Conservation (phyloP, 2,329 filamentous ascomycete species). For the Remersonia thermophila region DNA sequence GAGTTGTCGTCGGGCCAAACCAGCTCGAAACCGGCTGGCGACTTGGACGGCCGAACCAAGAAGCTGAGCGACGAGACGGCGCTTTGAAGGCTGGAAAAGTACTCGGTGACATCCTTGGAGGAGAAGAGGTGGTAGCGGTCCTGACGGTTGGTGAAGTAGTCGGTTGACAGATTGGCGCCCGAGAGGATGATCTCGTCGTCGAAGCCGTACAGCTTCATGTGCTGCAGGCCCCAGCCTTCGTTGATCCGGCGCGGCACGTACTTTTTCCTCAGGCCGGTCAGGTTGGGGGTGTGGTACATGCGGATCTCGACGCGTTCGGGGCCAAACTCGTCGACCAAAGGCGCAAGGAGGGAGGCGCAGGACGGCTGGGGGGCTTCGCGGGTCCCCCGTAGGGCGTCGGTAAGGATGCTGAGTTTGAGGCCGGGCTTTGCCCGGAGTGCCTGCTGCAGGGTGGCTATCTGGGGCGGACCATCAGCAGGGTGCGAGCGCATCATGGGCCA, state of each 20-base stretch:
- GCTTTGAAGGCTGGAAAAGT: constrained; percentile 67
- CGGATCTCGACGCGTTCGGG: constrained; percentile 75
- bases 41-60: constrained; percentile 51
- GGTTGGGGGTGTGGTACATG: constrained; percentile 96
- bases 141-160: constrained; percentile 94
- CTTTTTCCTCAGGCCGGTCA: constrained; percentile 76
- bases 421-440: constrained; percentile 63
- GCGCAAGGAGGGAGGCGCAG: constrained; percentile 75
- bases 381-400: constrained; percentile 82
- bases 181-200: constrained; percentile 95
- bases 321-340: constrained; percentile 76
- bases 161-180: constrained; percentile 79
- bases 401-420: constrained; percentile 76
- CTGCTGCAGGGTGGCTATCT: constrained; percentile 65
- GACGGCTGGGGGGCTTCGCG: constrained; percentile 77
- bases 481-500: background rate
- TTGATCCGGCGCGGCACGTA: constrained; percentile 83
- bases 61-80: constrained; percentile 74
- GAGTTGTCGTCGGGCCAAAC: constrained; percentile 67
- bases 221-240: constrained; percentile 94
- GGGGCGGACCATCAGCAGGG: background rate
- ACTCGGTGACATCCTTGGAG: constrained; percentile 65
- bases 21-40: constrained; percentile 45
- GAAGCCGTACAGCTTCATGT: constrained; percentile 96
- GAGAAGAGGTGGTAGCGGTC: constrained; percentile 89